Evolutionary conservation across 768 basidiomycete genomes (phyloP), one percentile per base, ranked within the genome.

Genomic region (Trametes elegans): DNA sequence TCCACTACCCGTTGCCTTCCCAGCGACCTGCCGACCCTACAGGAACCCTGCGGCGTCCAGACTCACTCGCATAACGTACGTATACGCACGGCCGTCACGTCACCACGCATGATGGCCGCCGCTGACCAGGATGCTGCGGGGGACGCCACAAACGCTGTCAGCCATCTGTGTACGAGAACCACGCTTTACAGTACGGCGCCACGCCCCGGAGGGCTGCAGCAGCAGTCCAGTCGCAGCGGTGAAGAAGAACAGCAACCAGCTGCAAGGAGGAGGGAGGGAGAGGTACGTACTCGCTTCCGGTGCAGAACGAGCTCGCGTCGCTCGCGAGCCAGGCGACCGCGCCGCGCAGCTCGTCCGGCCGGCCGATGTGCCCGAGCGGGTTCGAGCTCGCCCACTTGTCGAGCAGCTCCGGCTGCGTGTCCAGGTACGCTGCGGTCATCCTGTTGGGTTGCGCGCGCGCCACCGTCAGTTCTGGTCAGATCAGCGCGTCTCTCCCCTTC

Each of bases 291-390:
- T 90, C 88, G 85, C 87, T 88, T 1, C 88, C 87, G 0, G 89
- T 90, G 64, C 86, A 88, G 66, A 85, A 90, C 27, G 80, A 86
- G 4, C 85, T 87, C 42, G 88, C 87, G 54, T 89, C 87, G 59
- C 81, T 83, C 24, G 87, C 83, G 8, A 90, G 71, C 88, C 88
- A 90, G 0, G 79, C 71, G 41, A 81, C 73, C 0, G 88, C 86
- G 0, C 89, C 88, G 1, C 88, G 76, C 64, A 90, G 63, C 68
- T 91, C 88, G 62, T 90, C 87, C 0, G 84, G 79, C 8, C 84
- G 72, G 5, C 88, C 88, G 28, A 91, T 76, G 7, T 89, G 78
- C 1, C 83, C 84, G 60, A 89, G 70, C 1, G 88, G 89, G 63
- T 88, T 89, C 68, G 82, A 59, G 42, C 69, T 69, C 19, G 86